Base-by-base conservation (phyloP, 1,284 basidiomycete species). In the Inonotus obliquus region DNA sequence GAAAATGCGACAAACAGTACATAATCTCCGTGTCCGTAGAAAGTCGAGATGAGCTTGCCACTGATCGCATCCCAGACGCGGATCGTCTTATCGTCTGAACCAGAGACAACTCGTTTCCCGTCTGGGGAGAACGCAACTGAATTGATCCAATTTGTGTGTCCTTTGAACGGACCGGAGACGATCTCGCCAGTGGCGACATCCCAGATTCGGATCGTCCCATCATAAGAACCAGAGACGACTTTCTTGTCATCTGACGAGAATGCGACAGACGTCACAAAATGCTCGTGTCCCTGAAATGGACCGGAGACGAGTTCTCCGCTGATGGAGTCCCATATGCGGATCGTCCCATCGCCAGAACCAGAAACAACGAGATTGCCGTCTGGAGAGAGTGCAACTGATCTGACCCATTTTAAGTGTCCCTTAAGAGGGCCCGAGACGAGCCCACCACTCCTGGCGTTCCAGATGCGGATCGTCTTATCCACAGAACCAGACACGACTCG, bases 141-240 rank as follows among this genome's bases (percentile, higher is more conserved):
- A 1, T 5, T n/a, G 27, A 66, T 59, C 10, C 4, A 44, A 17
- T 48, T 52, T 32, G 45, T 54, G 27, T 62, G 66, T 3, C 65
- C 21, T 49, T 27, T 4, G 2, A 19, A n/a, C 13, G 6, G 48
- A 25, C 48, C 48, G 10, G 21, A 10, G 23, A 49, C 4, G 48
- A 49, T 11, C n/a, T 9, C 21, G 44, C 10, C 32, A 51, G 9
- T 53, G 25, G 54, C 23, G 60, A 96, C 96, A 68, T 99, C 98
- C 78, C 96, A 99, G 70, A 96, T 95, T 63, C 96, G 83, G 48
- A 92, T 95, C 62, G 96, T 98, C 83, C 95, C 98, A 81, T 99
- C 99, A 21, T 4, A 13, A 29, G 62, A 63, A 10, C 61, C 61
- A 1, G 66, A 65, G 17, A 57, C 55, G 32, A 67, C 29, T 11